phyloP scores from a whole-genome alignment of 768 basidiomycete genomes.

The Lactarius pseudohatsudake region DNA sequence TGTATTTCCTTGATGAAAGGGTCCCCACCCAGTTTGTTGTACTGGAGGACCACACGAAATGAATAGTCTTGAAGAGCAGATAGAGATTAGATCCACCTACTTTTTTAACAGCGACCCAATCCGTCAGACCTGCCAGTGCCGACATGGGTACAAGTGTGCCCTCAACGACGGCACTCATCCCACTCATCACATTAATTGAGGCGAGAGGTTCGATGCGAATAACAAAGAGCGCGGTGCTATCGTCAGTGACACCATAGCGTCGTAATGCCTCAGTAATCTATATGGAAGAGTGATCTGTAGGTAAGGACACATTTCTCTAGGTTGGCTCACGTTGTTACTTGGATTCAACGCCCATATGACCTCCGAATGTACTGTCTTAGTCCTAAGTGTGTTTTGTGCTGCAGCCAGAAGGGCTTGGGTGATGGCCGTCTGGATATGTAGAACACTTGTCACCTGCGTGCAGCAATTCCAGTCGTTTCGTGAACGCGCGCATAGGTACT shows the following conservation, averaged over 20 bases:
- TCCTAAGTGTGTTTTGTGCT: constrained; percentile 58
- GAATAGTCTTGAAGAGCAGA: constrained; percentile 31
- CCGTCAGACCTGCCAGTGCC: constrained; percentile 49
- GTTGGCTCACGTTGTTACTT: constrained; percentile 68
- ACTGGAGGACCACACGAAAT: constrained; percentile 47
- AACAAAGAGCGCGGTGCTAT: constrained; percentile 63
- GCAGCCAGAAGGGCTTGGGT: constrained; percentile 77
- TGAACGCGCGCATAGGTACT: background rate
- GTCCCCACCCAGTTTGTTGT: constrained; percentile 69
- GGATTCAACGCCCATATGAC: constrained; percentile 86
- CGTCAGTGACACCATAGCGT: constrained; percentile 79
- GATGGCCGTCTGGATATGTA: constrained; percentile 83
- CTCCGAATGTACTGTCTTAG: constrained; percentile 90
- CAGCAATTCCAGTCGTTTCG: constrained; percentile 19
- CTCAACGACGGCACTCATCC: constrained; percentile 57
- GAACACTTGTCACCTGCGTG: constrained; percentile 70
- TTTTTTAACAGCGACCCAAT: constrained; percentile 76
- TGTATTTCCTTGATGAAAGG: constrained; percentile 39
- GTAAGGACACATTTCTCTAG: constrained; percentile 1
- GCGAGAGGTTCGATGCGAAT: constrained; percentile 58
- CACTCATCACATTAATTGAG: constrained; percentile 44
- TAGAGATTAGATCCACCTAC: constrained; percentile 40
- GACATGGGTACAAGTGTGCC: constrained; percentile 55
- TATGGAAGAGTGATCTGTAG: background rate
- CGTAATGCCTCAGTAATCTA: constrained; percentile 88